Conservation (phyloP, 2,329 filamentous ascomycete species). For the Aspergillus sp. region DNA sequence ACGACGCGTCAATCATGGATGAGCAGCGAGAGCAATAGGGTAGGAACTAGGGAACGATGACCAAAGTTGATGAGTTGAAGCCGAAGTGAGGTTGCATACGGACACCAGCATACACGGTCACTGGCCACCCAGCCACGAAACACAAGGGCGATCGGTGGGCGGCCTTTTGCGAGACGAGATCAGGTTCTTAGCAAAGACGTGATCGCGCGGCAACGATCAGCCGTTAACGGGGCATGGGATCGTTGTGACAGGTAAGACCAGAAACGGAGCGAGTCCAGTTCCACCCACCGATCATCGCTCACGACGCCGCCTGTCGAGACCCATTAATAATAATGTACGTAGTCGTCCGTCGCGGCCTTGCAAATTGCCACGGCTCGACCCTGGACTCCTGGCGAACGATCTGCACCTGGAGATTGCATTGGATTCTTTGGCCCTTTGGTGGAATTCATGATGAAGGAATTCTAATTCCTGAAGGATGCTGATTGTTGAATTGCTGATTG, state of each 20-base stretch:
- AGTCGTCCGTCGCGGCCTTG: not conserved
- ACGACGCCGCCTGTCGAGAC: constrained; percentile 1
- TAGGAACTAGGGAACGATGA: too few species aligned
- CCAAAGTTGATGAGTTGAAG: not conserved
- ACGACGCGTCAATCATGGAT: not conserved
- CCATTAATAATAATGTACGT: constrained; percentile 6
- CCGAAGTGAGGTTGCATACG: not conserved
- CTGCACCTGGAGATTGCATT: constrained; percentile 23
- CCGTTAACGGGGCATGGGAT: constrained; percentile 37
- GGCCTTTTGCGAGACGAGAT: constrained; percentile 18
- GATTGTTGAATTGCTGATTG: too few species aligned
- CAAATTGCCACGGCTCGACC: constrained; percentile 6
- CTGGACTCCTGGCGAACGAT: constrained; percentile 6
- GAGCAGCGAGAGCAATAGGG: not conserved
- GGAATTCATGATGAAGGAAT: too few species aligned
- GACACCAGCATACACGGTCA: not conserved
- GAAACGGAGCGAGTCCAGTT: constrained; percentile 2
- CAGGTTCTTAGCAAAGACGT: constrained; percentile 24
- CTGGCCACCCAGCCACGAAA: not conserved
- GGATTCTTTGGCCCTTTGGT: too few species aligned
- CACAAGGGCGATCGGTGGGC: not conserved
- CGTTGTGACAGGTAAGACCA: constrained; percentile 34
- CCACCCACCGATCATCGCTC: constrained; percentile 1
- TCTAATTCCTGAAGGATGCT: too few species aligned
- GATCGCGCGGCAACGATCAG: constrained; percentile 36